A percentile compares a stretch with the other conserved stretches of the same genome.
Conservation (phyloP, 2,329 filamentous ascomycete genomes). For the Colletotrichum kahawae region DNA sequence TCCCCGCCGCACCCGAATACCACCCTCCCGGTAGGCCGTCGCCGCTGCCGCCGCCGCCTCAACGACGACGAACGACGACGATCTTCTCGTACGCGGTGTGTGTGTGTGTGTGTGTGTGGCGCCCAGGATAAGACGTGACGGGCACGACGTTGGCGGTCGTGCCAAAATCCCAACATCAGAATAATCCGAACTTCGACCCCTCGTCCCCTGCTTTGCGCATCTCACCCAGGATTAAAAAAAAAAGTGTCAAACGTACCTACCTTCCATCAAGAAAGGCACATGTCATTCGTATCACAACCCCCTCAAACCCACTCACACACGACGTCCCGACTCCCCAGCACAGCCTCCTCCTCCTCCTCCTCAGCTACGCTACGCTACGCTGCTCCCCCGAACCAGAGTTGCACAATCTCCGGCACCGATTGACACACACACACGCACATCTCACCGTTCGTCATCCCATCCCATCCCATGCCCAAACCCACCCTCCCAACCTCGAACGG, state of each 20-base stretch:
- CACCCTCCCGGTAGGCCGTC: conserved; percentile 2
- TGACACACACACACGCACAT: background rate
- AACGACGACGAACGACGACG: background rate
- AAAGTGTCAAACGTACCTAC: background rate
- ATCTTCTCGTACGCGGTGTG: background rate
- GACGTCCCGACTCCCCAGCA: background rate
- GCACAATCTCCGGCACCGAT: background rate
- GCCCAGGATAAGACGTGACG: background rate
- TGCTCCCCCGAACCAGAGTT: background rate
- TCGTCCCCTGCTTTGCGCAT: background rate
- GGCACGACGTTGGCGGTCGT: background rate
- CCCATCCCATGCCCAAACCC: background rate
- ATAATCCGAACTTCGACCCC: background rate
- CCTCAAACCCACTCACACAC: background rate
- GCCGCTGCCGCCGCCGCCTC: background rate
- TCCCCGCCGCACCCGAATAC: background rate
- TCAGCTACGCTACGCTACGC: background rate
- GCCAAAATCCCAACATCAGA: background rate
- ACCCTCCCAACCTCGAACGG: background rate
- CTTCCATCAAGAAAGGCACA: background rate
- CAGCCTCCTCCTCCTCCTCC: background rate
- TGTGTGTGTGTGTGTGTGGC: background rate
- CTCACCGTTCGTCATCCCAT: conserved; percentile 4
- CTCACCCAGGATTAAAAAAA: background rate
- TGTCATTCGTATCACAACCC: background rate